These are phyloP conservation scores for Eucalyptus sp. DNA, from an alignment of 345 rosid genomes.

Conservation along the genomic window DNA sequence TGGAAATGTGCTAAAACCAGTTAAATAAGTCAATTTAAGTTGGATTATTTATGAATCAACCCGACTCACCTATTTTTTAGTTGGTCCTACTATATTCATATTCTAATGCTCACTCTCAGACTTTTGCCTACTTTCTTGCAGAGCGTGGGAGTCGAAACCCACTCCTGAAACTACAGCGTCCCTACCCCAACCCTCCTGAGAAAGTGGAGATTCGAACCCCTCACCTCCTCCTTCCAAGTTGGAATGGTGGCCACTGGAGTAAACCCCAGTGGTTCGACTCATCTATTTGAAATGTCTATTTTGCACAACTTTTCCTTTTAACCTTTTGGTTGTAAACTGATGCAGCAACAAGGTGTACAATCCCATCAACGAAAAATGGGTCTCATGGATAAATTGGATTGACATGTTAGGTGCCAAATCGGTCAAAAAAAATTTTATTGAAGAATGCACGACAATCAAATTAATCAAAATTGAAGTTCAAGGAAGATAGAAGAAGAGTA, in stretches of 20 bases:
- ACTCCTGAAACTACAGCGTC: too few relatives aligned
- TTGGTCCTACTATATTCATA: too few relatives aligned
- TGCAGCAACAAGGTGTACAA: background rate
- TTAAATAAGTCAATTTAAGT: too few relatives aligned
- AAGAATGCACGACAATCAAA: background rate
- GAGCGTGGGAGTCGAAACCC: too few relatives aligned
- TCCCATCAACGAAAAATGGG: background rate
- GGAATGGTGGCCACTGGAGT: too few relatives aligned
- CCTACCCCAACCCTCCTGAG: too few relatives aligned
- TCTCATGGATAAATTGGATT: background rate
- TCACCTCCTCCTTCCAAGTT: too few relatives aligned
- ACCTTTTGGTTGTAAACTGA: background rate
- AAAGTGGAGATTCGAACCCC: too few relatives aligned
- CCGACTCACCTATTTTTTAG: rapidly evolving
- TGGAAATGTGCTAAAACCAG: too few relatives aligned
- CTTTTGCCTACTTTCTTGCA: too few relatives aligned
- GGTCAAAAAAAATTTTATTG: rapidly evolving
- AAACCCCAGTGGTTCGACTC: rapidly evolving
- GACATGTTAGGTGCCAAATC: background rate
- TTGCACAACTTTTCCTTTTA: background rate
- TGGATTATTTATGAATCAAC: background rate
- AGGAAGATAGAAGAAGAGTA: background rate
- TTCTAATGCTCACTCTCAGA: too few relatives aligned
- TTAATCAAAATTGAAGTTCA: background rate
- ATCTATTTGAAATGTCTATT: too few relatives aligned